Base-by-base conservation (phyloP, 2,329 filamentous ascomycete species). In the Dothistroma pini region DNA sequence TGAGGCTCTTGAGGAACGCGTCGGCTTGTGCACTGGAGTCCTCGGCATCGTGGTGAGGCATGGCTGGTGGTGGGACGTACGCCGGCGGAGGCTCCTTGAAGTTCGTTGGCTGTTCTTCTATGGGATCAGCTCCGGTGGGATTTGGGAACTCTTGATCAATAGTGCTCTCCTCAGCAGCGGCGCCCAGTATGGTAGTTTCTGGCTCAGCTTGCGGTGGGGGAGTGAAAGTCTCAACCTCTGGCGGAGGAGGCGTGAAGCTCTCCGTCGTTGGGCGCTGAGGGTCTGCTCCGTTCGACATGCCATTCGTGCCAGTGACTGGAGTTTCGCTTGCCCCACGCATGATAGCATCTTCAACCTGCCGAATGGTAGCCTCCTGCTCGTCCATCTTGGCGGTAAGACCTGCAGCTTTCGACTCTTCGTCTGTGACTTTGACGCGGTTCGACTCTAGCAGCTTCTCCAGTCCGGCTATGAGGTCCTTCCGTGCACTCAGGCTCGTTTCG, bases 311-410 rank as follows among this genome's bases (percentile, higher is more conserved):
- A 22, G 14, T 11, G 8, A 35, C 51, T 3, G 80, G 77, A 10
- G 84, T 79, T 1, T 85, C 83, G 14, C 86, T 86, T 22, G 96
- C 83, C 9, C 90, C 91, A 56, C 89, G 86, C 84, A 99, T 91
- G 68, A 99, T 97, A 54, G 86, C 88, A 66, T 93, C 86, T 75
- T 99, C 95, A 8, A 99, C 92, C 53, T 95, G 89, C 56, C 88
- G 86, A 75, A 96, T 96, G 77, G 91, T 93, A 19, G 82, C 79
- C 69, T 97, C 93, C 16, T 92, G 90, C 59, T 87, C 86, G 2
- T 79, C 76, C 68, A 89, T 91, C 59, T 88, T 86, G n/a, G 79
- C 80, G 3, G 81, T 77, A 21, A 97, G 76, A 16, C 89, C 83
- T 7, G 81, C 74, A n/a, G 86, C 79, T 38, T 88, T 82, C 4